A percentile compares a stretch with the other conserved stretches of the same genome.
Conservation (phyloP, 2,329 filamentous ascomycete genomes). For the Sphaerostilbella broomeana region DNA sequence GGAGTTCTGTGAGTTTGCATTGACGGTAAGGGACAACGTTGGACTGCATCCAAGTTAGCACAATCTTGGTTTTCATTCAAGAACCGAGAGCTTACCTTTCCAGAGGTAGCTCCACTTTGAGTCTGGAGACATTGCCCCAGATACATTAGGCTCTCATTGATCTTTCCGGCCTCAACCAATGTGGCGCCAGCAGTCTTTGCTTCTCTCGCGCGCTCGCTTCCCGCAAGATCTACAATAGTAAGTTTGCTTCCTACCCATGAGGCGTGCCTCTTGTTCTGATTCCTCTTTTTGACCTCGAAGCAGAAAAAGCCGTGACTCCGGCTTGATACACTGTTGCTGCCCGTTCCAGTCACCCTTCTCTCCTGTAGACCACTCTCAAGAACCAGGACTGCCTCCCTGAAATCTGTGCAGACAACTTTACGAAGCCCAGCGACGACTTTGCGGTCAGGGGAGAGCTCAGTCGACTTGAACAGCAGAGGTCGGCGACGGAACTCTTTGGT, state of each 20-base stretch:
- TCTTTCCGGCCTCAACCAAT: conserved; percentile 91
- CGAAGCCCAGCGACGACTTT: conserved; percentile 89
- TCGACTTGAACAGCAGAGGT: conserved; percentile 83
- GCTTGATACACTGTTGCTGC: conserved; percentile 86
- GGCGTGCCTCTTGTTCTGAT: conserved; percentile 36
- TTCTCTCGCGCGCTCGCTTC: conserved; percentile 85
- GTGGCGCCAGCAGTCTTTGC: conserved; percentile 92
- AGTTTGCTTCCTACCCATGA: conserved; percentile 72
- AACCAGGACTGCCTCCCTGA: conserved; percentile 81
- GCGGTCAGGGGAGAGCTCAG: conserved; percentile 79
- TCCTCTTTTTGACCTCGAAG: conserved; percentile 84
- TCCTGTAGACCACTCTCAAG: conserved; percentile 85
- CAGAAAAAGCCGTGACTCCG: conserved; percentile 95
- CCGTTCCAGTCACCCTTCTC: conserved; percentile 80
- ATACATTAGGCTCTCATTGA: conserved; percentile 98
- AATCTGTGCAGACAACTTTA: conserved; percentile 78
- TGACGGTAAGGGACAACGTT: conserved; percentile 73
- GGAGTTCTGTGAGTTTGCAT: conserved; percentile 76
- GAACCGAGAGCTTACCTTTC: conserved; percentile 51
- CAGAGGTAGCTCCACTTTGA: conserved; percentile 71
- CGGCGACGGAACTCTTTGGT: conserved; percentile 70
- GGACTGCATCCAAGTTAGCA: conserved; percentile 40
- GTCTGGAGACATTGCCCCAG: conserved; percentile 94
- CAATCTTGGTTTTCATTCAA: not conserved
- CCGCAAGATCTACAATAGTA: conserved; percentile 86